Conservation (phyloP, 768 basidiomycete genomes). For the Podaxis sp. region DNA sequence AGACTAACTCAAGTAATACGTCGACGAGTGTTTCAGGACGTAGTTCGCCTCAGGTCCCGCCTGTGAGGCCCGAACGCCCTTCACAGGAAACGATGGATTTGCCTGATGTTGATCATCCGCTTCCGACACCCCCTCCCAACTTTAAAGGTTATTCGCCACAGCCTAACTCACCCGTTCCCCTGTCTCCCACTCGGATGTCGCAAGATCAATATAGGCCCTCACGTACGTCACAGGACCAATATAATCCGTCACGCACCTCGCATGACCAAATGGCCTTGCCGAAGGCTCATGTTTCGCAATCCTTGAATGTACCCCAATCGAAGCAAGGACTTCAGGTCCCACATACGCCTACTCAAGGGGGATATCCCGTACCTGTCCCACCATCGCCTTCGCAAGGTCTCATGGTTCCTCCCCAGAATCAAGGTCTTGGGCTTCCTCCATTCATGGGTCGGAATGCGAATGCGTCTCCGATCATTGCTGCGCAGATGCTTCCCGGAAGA, state of each 20-base stretch:
- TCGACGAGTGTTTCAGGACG: slow-evolving; percentile 22
- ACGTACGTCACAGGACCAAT: slow-evolving; percentile 22
- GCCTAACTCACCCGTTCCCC: slow-evolving; percentile 1
- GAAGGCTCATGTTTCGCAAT: background rate
- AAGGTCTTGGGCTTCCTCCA: background rate
- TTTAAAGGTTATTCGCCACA: slow-evolving; percentile 25
- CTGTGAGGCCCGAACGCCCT: slow-evolving; percentile 32
- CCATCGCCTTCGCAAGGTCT: background rate
- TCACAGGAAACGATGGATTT: slow-evolving; percentile 34
- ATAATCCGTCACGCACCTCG: background rate
- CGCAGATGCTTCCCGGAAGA: slow-evolving; percentile 34
- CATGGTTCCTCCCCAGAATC: slow-evolving; percentile 2
- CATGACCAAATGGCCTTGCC: background rate
- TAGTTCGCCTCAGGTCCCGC: slow-evolving; percentile 30
- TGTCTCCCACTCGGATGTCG: slow-evolving; percentile 3
- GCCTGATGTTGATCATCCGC: slow-evolving; percentile 27
- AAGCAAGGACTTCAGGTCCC: slow-evolving; percentile 7
- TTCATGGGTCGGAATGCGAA: slow-evolving; percentile 14
- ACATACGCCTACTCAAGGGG: background rate
- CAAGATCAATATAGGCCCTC: slow-evolving; percentile 8
- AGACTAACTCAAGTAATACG: slow-evolving; percentile 26
- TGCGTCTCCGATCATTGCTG: slow-evolving; percentile 33
- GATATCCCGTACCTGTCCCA: slow-evolving; percentile 9
- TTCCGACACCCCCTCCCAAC: slow-evolving; percentile 19
- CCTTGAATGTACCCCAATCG: slow-evolving; percentile 7